These are phyloP conservation scores for Fraxinus greggii DNA, from an alignment of 305 asterid genomes.

Conservation along the genomic window DNA sequence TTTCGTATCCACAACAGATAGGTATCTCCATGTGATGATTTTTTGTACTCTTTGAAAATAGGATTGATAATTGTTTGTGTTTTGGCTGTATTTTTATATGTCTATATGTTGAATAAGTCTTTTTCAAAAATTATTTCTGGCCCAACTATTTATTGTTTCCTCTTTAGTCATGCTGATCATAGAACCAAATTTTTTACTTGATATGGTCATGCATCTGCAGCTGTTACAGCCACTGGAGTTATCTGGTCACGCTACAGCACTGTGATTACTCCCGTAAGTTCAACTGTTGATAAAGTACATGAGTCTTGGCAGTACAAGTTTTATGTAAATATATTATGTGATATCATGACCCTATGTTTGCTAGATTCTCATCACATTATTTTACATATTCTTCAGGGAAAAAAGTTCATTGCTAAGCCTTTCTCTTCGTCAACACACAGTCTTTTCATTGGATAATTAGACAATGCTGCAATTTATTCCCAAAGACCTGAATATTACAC, in stretches of 20 bases:
- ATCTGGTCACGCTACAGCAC: constrained; percentile 92
- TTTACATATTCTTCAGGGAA: not conserved
- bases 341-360: not conserved
- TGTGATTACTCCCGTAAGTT: constrained; percentile 83
- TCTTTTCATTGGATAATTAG: constrained; percentile 13
- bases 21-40: constrained; percentile 39
- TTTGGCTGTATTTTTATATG: not conserved
- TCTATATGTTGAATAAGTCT: not conserved
- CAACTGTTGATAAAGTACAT: constrained; percentile 8
- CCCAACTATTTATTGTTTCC: not conserved
- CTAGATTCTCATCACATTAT: not conserved
- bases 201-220: constrained; percentile 38
- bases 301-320: not conserved
- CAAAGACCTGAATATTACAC: not conserved
- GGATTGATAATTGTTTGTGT: not conserved
- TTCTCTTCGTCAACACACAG: not conserved
- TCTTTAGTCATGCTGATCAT: not conserved
- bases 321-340: not conserved
- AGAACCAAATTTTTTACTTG: constrained; percentile 17
- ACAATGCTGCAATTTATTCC: not conserved
- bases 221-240: constrained; percentile 80
- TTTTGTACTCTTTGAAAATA: constrained; percentile 10
- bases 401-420: not conserved
- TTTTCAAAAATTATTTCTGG: not conserved
- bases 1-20: constrained; percentile 68